These are phyloP conservation scores for Madurella fahalii DNA, from an alignment of 2,329 filamentous ascomycete genomes.

Conservation along the genomic window DNA sequence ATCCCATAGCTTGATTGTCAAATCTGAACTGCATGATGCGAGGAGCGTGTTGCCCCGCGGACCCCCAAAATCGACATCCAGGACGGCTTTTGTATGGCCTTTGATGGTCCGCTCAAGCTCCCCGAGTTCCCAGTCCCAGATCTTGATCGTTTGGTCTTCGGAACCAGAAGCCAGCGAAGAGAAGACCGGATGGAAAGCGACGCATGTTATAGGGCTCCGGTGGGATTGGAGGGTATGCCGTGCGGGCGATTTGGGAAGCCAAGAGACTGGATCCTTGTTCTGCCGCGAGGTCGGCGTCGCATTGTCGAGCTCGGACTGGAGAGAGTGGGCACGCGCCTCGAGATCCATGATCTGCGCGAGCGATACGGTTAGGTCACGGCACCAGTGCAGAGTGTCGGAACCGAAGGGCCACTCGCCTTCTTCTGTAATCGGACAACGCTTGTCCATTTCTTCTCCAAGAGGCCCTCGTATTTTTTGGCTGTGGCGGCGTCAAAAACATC, in stretches of 20 bases:
- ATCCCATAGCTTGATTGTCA: slow-evolving; percentile 95
- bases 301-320: slow-evolving; percentile 81
- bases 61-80: slow-evolving; percentile 87
- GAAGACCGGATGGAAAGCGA: slow-evolving; percentile 90
- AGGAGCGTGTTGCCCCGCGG: slow-evolving; percentile 74
- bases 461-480: slow-evolving; percentile 87
- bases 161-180: slow-evolving; percentile 86
- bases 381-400: not conserved
- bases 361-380: slow-evolving; percentile 13
- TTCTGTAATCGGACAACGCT: slow-evolving; percentile 92
- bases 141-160: slow-evolving; percentile 90
- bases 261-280: slow-evolving; percentile 78
- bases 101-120: slow-evolving; percentile 89
- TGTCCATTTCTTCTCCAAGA: slow-evolving; percentile 98
- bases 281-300: slow-evolving; percentile 71
- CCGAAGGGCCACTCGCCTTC: slow-evolving; percentile 55
- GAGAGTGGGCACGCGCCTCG: slow-evolving; percentile 65
- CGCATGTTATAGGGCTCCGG: slow-evolving; percentile 73
- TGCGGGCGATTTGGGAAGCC: slow-evolving; percentile 80
- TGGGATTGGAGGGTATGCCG: slow-evolving; percentile 82
- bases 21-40: slow-evolving; percentile 77
- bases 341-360: slow-evolving; percentile 84
- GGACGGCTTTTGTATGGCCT: slow-evolving; percentile 82
- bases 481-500: slow-evolving; percentile 71
- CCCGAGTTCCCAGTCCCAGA: slow-evolving; percentile 95